Evolutionary conservation across 495 filamentous ascomycete genomes (phyloP).

Genomic region (Rostrohypoxylon terebratum): DNA sequence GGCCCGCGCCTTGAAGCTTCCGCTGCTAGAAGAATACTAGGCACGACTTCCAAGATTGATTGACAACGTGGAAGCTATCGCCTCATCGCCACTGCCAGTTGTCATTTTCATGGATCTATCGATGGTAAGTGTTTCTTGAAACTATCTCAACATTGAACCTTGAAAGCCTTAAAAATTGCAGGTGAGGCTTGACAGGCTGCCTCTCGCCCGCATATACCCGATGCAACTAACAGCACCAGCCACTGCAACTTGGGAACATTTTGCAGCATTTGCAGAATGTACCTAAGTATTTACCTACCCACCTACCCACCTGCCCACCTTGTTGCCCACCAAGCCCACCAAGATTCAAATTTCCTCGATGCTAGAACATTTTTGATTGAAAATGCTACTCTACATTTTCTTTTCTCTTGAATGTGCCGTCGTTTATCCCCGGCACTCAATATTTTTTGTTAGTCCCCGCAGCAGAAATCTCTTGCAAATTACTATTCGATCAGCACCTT

Average conservation of each 20-base stretch:
- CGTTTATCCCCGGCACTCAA: constrained; percentile 10
- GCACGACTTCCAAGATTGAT: background rate
- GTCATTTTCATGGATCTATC: constrained; percentile 28
- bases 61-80: background rate
- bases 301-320: constrained; percentile 7
- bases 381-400: background rate
- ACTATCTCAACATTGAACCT: background rate
- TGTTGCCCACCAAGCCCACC: too few species aligned
- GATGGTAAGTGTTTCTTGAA: background rate
- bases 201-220: constrained; percentile 43
- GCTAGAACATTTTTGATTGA: background rate
- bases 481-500: constrained; percentile 20
- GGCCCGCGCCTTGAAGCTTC: constrained; percentile 41
- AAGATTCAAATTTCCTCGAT: background rate
- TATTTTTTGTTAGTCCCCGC: constrained; percentile 3
- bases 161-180: background rate
- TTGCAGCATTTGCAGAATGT: background rate
- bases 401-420: constrained; percentile 1
- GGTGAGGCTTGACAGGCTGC: constrained; percentile 31
- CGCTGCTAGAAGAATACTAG: background rate
- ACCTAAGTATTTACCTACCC: constrained; percentile 25
- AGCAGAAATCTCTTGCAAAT: constrained; percentile 21
- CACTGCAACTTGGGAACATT: too few species aligned
- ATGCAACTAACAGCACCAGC: constrained; percentile 33
- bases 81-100: constrained; percentile 44